Evolutionary conservation across 2,329 filamentous ascomycete species (phyloP).

Genomic region (Neonectria sp.): DNA sequence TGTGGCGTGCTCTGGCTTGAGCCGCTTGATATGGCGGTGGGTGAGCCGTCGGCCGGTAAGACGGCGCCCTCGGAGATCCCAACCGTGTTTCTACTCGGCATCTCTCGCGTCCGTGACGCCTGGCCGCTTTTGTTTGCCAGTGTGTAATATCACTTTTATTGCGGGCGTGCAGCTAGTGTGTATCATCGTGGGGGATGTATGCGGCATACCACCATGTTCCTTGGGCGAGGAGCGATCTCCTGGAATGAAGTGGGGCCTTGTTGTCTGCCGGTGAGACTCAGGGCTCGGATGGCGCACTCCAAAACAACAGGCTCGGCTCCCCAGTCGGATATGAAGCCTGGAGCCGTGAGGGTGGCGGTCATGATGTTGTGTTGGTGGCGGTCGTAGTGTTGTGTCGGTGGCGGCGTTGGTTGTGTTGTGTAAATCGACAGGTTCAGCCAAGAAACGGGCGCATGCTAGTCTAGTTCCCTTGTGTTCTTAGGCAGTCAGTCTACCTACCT

Average conservation of each 20-base stretch:
- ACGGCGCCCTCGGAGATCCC: background rate
- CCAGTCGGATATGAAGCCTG: background rate
- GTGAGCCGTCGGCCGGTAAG: conserved; percentile 17
- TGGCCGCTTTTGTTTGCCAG: background rate
- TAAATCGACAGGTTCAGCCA: background rate
- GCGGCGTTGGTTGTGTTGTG: background rate
- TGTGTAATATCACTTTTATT: background rate
- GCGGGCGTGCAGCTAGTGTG: background rate
- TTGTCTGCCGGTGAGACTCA: background rate
- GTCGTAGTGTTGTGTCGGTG: background rate
- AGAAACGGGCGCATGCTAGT: background rate
- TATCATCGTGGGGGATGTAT: background rate
- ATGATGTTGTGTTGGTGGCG: background rate
- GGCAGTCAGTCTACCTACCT: background rate
- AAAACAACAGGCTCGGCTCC: background rate
- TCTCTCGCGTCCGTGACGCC: conserved; percentile 7
- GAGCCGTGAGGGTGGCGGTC: background rate
- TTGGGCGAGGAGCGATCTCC: background rate
- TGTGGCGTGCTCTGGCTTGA: conserved; percentile 36
- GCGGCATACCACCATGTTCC: background rate
- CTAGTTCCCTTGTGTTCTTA: background rate
- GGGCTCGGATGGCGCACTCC: background rate
- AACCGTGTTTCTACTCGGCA: background rate
- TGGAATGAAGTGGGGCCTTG: background rate
- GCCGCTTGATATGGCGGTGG: conserved; percentile 27